A percentile compares a stretch with the other conserved stretches of the same genome.
These are phyloP conservation scores for Phytophthora vignae DNA, from an alignment of 352 stramenopile genomes.

Conservation along the genomic window DNA sequence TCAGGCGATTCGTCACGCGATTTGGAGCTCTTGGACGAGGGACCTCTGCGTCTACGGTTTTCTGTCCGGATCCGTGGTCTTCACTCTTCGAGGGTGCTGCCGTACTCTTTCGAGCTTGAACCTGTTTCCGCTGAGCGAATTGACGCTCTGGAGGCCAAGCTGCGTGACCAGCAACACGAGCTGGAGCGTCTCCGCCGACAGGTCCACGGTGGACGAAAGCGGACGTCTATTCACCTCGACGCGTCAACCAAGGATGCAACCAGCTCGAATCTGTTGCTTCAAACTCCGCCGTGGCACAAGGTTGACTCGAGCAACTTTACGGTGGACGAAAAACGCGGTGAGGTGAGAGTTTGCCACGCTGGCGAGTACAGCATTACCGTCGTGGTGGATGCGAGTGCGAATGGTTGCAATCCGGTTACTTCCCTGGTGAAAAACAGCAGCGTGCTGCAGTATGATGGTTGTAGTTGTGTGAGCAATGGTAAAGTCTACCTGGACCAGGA, in stretches of 20 bases:
- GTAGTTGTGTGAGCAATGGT: background rate
- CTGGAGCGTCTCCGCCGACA: slow-evolving; percentile 1
- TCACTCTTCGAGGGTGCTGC: slow-evolving; percentile 1
- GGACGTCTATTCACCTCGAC: background rate
- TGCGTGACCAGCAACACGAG: slow-evolving; percentile 14
- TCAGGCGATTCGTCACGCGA: slow-evolving; percentile 12
- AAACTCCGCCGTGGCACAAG: background rate
- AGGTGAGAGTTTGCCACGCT: background rate
- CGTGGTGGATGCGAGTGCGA: background rate
- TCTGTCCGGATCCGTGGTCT: slow-evolving; percentile 16
- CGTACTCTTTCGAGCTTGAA: slow-evolving; percentile 28
- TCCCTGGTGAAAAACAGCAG: background rate
- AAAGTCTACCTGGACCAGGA: background rate
- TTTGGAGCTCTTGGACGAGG: background rate
- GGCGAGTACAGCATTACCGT: background rate
- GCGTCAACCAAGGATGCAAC: background rate
- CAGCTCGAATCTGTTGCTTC: background rate
- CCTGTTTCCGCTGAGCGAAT: slow-evolving; percentile 26
- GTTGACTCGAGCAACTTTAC: slow-evolving; percentile 1
- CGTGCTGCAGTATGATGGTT: background rate
- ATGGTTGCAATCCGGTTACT: background rate
- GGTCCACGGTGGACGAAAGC: background rate
- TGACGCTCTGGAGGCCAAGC: slow-evolving; percentile 25
- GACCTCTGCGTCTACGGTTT: slow-evolving; percentile 11
- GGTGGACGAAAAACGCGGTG: background rate